These are phyloP conservation scores for Epichloe hybrida DNA, from an alignment of 2,329 filamentous ascomycete species.

Conservation along the genomic window DNA sequence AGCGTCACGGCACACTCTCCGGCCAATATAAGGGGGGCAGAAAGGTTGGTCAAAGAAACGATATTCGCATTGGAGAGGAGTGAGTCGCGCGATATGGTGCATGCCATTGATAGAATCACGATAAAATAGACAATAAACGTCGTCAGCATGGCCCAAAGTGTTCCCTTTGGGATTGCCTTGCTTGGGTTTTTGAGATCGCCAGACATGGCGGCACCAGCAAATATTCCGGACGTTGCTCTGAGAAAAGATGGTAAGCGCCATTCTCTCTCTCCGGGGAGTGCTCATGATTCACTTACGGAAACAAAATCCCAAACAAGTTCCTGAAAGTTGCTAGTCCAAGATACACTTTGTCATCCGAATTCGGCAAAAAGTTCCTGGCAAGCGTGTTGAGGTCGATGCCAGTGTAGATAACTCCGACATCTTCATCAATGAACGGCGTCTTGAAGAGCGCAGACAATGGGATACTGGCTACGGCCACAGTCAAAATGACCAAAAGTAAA, in stretches of 20 bases:
- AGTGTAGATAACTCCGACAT: slow-evolving; percentile 59
- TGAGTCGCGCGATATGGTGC: slow-evolving; percentile 59
- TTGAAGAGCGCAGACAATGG: slow-evolving; percentile 61
- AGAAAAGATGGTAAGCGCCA: neutral
- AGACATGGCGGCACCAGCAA: slow-evolving; percentile 76
- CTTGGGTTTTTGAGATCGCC: slow-evolving; percentile 73
- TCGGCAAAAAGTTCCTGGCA: slow-evolving; percentile 60
- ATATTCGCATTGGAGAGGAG: slow-evolving; percentile 66
- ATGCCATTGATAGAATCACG: slow-evolving; percentile 66
- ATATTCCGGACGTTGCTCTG: slow-evolving; percentile 40
- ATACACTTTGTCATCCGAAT: slow-evolving; percentile 47
- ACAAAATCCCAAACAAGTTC: slow-evolving; percentile 74
- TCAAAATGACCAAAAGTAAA: slow-evolving; percentile 55
- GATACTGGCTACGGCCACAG: slow-evolving; percentile 66
- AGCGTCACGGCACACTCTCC: slow-evolving; percentile 74
- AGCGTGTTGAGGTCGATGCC: slow-evolving; percentile 61
- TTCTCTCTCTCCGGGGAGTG: slow-evolving; percentile 11
- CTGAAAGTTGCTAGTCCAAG: slow-evolving; percentile 58
- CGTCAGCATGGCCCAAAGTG: slow-evolving; percentile 59
- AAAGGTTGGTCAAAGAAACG: slow-evolving; percentile 71
- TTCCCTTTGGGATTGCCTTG: slow-evolving; percentile 75
- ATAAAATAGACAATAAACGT: slow-evolving; percentile 66
- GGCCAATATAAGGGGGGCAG: slow-evolving; percentile 58
- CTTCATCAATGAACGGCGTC: slow-evolving; percentile 50
- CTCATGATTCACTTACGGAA: slow-evolving; percentile 35